phyloP scores from a whole-genome alignment of 257 asterid species.

The Eucommia ulmoides region DNA sequence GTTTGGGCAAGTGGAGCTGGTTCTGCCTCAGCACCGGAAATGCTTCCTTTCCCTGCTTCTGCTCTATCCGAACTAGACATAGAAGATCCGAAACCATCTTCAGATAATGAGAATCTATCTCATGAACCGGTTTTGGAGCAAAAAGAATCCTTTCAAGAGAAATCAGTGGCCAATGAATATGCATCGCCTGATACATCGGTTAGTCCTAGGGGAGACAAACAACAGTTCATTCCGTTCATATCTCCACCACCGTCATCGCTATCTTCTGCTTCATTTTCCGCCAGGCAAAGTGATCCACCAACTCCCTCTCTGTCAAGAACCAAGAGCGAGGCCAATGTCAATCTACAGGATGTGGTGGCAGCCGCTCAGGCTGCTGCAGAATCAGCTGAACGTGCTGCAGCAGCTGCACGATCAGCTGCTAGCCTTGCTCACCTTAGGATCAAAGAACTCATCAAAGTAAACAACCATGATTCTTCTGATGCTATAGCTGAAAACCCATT shows the following conservation, averaged over 20 bases:
- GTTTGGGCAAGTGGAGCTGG: constrained; percentile 33
- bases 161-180: constrained; percentile 15
- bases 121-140: constrained; percentile 15
- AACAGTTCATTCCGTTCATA: constrained; percentile 56
- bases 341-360: constrained; percentile 71
- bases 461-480: constrained; percentile 20
- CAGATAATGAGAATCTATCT: constrained; percentile 8
- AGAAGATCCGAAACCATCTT: constrained; percentile 26
- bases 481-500: constrained; percentile 35
- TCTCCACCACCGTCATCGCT: constrained; percentile 58
- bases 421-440: constrained; percentile 68
- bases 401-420: constrained; percentile 94
- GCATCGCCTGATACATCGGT: constrained; percentile 9
- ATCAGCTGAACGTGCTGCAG: constrained; percentile 82
- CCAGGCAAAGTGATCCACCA: constrained; percentile 17
- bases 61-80: constrained; percentile 51
- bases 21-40: constrained; percentile 44
- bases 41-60: constrained; percentile 81
- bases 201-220: constrained; percentile 26
- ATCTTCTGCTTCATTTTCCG: constrained; percentile 19
- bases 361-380: constrained; percentile 92
- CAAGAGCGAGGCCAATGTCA: constrained; percentile 22
- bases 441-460: constrained; percentile 47
- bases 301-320: constrained; percentile 20
- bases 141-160: constrained; percentile 17